Evolutionary conservation across 2,329 filamentous ascomycete genomes (phyloP), one percentile per base, ranked within the genome.

Genomic region (Parafenestella ontariensis): DNA sequence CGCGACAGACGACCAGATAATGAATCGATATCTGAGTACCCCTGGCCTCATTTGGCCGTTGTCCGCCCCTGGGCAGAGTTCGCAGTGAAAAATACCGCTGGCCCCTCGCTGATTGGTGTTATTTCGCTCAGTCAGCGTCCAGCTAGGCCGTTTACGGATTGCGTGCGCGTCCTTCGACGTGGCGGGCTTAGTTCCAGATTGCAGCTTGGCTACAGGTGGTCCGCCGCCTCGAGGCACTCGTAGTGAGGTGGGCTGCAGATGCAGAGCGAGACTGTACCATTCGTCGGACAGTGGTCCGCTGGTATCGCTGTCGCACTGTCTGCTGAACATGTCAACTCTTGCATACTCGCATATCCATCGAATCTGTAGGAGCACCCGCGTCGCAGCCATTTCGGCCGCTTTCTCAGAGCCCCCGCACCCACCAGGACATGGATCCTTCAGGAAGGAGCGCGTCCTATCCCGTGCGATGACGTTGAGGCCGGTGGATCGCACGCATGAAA

Each of bases 121-220:
- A 18, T 43, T 24, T 43, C 41, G 41, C 24, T 43, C 24, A 13
- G 41, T 17, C 26, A 26, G 9, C 24, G 5, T 7, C 20, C 24
- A 33, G 37, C 49, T 57, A 57, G 42, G 31, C 36, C 24, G 10
- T n/a, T 28, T 40, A 46, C 31, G 43, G 50, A 43, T 44, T 42
- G 51, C 46, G 41, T 54, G 48, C 54, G 54, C 54, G 54, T 49
- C 54, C 54, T 57, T 46, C 24, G 37, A 34, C 8, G 23, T 40
- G 23, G 26, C 36, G 41, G 41, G 46, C 46, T 46, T n/a, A n/a
- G 51, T 49, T 49, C 51, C 26, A 52, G 44, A 39, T 26, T 43
- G 34, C 29, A 17, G 37, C 39, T 31, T 26, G 31, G 29, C 24
- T 41, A n/a, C 49, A 54, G 49, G 49, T 49, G 49, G 49, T 46